phyloP scores from a whole-genome alignment of 1,139 yeast genomes.

The Geotrichum siamense region DNA sequence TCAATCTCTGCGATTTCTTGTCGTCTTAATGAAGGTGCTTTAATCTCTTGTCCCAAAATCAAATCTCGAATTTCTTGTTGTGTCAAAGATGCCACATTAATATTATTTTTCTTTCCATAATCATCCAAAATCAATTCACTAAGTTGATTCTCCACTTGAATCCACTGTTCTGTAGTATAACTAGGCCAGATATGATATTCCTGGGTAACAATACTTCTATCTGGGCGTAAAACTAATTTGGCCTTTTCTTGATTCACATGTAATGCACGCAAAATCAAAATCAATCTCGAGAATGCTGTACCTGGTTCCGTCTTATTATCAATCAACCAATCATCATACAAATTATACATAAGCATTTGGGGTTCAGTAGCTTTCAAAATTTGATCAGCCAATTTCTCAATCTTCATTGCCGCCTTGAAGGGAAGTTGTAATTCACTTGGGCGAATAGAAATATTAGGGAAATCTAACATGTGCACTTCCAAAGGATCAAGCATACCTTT shows the following conservation, averaged over 20 bases:
- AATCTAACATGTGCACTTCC: conserved; percentile 94
- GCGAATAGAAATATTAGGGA: conserved; percentile 84
- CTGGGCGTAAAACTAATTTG: conserved; percentile 69
- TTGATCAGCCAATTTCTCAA: conserved; percentile 71
- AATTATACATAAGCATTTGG: conserved; percentile 81
- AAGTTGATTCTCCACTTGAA: conserved; percentile 74
- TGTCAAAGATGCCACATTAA: conserved; percentile 79
- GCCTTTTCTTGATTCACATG: conserved; percentile 73
- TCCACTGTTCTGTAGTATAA: conserved; percentile 84
- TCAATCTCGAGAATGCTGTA: conserved; percentile 87
- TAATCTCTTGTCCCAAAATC: conserved; percentile 88
- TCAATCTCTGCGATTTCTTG: conserved; percentile 78
- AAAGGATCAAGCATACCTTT: conserved; percentile 91
- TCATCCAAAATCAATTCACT: conserved; percentile 83
- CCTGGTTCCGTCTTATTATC: conserved; percentile 56
- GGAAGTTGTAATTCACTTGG: conserved; percentile 88
- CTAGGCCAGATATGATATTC: conserved; percentile 94
- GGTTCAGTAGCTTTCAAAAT: conserved; percentile 87
- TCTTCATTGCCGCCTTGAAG: conserved; percentile 76
- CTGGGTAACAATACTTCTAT: conserved; percentile 57
- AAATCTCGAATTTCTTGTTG: conserved; percentile 91
- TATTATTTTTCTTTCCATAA: conserved; percentile 77
- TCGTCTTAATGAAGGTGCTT: conserved; percentile 80
- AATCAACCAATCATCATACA: conserved; percentile 88
- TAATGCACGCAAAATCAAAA: conserved; percentile 71